Conservation (phyloP, 129 eudicot genomes). For the Erigeron canadensis region DNA sequence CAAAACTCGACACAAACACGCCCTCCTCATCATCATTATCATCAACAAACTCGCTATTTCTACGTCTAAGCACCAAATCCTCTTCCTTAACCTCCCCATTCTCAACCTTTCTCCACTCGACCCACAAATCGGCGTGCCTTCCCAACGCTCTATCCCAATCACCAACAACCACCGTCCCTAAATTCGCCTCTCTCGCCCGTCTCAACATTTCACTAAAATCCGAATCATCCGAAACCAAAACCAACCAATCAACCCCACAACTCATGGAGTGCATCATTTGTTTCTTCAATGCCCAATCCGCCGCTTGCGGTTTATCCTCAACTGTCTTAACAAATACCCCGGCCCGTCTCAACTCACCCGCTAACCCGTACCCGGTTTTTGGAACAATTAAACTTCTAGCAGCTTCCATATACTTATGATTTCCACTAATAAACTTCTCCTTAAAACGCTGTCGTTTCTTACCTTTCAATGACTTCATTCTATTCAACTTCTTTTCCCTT, state of each 20-base stretch:
- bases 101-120: slow-evolving; percentile 77
- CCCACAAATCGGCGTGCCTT: slow-evolving; percentile 88
- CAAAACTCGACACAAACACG: slow-evolving; percentile 46
- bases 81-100: slow-evolving; percentile 75
- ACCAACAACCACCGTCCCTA: slow-evolving; percentile 96
- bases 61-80: slow-evolving; percentile 54
- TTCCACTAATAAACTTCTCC: slow-evolving; percentile 65
- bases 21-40: slow-evolving; percentile 18
- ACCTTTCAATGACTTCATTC: slow-evolving; percentile 84
- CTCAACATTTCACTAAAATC: slow-evolving; percentile 80
- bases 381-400: slow-evolving; percentile 64
- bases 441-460: slow-evolving; percentile 78
- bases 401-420: slow-evolving; percentile 70
- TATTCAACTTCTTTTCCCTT: slow-evolving; percentile 75
- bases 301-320: slow-evolving; percentile 97
- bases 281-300: slow-evolving; percentile 94
- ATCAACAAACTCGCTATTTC: slow-evolving; percentile 30
- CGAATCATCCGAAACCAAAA: slow-evolving; percentile 92
- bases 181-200: slow-evolving; percentile 69
- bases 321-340: slow-evolving; percentile 91
- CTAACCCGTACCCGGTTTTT: slow-evolving; percentile 82
- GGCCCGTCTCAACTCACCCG: slow-evolving; percentile 70
- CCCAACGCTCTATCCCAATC: slow-evolving; percentile 86
- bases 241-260: slow-evolving; percentile 85
- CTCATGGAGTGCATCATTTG: slow-evolving; percentile 85